Evolutionary conservation across 352 stramenopile genomes (phyloP).

Genomic region (Pythium dissotocum): DNA sequence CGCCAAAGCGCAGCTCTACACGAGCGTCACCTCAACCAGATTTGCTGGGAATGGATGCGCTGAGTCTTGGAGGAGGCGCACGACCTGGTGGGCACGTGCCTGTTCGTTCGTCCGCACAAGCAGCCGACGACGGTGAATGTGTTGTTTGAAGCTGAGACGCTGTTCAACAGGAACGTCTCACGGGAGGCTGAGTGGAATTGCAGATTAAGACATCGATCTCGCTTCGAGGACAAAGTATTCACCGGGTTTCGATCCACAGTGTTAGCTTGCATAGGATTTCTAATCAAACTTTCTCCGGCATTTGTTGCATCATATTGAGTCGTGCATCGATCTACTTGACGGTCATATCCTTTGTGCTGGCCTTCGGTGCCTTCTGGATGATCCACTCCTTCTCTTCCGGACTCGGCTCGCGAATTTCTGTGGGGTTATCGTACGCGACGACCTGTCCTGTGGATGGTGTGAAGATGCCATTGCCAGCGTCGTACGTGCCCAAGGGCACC

Average conservation of each 20-base stretch:
- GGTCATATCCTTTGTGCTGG: constrained; percentile 72
- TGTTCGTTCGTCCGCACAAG: constrained; percentile 35
- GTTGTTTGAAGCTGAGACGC: background rate
- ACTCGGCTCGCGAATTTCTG: constrained; percentile 46
- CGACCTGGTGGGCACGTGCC: constrained; percentile 7
- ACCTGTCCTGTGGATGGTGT: constrained; percentile 58
- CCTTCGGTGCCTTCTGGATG: constrained; percentile 54
- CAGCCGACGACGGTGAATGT: constrained; percentile 45
- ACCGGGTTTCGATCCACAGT: background rate
- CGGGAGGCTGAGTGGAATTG: constrained; percentile 2
- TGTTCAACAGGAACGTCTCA: background rate
- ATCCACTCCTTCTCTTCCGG: constrained; percentile 69
- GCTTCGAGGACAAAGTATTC: constrained; percentile 33
- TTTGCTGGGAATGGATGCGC: constrained; percentile 21
- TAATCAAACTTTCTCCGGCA: background rate
- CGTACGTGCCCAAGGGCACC: constrained; percentile 69
- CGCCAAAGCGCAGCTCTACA: constrained; percentile 34
- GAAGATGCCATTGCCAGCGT: constrained; percentile 79
- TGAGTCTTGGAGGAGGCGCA: constrained; percentile 23
- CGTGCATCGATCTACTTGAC: constrained; percentile 36
- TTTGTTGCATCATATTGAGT: background rate
- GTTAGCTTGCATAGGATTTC: no score
- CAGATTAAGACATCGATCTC: constrained; percentile 57
- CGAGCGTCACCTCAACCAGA: constrained; percentile 14
- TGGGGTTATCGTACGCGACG: constrained; percentile 52